These are phyloP conservation scores for Cylindrodendrum hubeiense DNA, from an alignment of 2,329 filamentous ascomycete genomes.

Conservation along the genomic window DNA sequence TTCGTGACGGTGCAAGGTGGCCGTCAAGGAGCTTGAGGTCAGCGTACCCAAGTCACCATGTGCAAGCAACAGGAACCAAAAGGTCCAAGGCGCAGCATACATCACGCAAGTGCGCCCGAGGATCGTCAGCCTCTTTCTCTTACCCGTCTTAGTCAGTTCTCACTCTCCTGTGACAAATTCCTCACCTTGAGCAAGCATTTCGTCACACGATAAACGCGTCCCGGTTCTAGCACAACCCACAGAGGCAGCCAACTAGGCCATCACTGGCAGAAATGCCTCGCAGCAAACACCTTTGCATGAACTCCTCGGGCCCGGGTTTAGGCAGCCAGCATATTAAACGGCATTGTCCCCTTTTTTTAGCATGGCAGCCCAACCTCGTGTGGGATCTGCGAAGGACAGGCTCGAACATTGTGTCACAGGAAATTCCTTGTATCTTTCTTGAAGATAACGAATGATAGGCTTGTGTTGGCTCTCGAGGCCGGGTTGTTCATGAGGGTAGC, in stretches of 20 bases:
- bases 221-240: not conserved
- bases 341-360: not conserved
- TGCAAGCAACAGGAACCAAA: too few species aligned
- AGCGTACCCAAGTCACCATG: not conserved
- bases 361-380: constrained; percentile 1
- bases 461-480: not conserved
- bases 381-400: not conserved
- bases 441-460: not conserved
- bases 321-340: not conserved
- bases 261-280: not conserved
- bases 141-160: not conserved
- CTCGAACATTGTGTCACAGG: constrained; percentile 2
- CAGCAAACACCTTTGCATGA: not conserved
- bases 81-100: not conserved
- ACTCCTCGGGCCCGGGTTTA: not conserved
- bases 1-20: not conserved
- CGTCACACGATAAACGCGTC: not conserved
- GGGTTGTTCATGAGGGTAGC: constrained; percentile 5
- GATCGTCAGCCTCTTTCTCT: not conserved
- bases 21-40: not conserved
- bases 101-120: not conserved
- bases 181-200: not conserved
- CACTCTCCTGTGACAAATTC: not conserved
- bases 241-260: not conserved
- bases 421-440: not conserved